Evolutionary conservation across 1,139 yeast genomes (phyloP).

Genomic region (Suzukiozyma palmioleophila): DNA sequence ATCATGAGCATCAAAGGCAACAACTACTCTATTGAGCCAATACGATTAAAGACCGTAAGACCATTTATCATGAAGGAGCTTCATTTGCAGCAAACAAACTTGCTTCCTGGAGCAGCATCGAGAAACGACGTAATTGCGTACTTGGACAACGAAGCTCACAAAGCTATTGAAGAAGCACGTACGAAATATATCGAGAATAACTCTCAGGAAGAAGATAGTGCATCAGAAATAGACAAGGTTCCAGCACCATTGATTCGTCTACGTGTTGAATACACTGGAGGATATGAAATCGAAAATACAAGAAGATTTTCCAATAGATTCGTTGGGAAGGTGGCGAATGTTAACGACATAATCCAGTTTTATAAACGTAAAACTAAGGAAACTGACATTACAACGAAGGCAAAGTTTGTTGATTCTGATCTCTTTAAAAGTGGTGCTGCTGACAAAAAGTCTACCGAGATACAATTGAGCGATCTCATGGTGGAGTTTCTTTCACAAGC

Average conservation of each 20-base stretch:
- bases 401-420: slow-evolving; percentile 21
- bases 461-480: slow-evolving; percentile 27
- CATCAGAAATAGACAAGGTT: slow-evolving; percentile 9
- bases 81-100: slow-evolving; percentile 46
- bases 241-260: slow-evolving; percentile 81
- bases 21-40: slow-evolving; percentile 58
- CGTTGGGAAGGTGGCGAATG: slow-evolving; percentile 88
- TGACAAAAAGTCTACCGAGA: slow-evolving; percentile 15
- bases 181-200: slow-evolving; percentile 43
- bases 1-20: slow-evolving; percentile 59
- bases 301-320: slow-evolving; percentile 84
- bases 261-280: slow-evolving; percentile 86
- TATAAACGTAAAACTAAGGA: slow-evolving; percentile 40
- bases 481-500: slow-evolving; percentile 58
- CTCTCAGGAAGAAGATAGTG: slow-evolving; percentile 20
- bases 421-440: slow-evolving; percentile 15
- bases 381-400: slow-evolving; percentile 10
- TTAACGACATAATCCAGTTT: slow-evolving; percentile 76
- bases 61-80: slow-evolving; percentile 78
- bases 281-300: slow-evolving; percentile 87
- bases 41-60: slow-evolving; percentile 68
- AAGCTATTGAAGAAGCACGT: slow-evolving; percentile 58
- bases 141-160: slow-evolving; percentile 61
- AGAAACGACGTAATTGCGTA: slow-evolving; percentile 59
- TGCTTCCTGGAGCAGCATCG: slow-evolving; percentile 62